A percentile compares a stretch with the other conserved stretches of the same genome.
phyloP scores from a whole-genome alignment of 371 early-diverging fungal genomes.

The Mortierella sp. region DNA sequence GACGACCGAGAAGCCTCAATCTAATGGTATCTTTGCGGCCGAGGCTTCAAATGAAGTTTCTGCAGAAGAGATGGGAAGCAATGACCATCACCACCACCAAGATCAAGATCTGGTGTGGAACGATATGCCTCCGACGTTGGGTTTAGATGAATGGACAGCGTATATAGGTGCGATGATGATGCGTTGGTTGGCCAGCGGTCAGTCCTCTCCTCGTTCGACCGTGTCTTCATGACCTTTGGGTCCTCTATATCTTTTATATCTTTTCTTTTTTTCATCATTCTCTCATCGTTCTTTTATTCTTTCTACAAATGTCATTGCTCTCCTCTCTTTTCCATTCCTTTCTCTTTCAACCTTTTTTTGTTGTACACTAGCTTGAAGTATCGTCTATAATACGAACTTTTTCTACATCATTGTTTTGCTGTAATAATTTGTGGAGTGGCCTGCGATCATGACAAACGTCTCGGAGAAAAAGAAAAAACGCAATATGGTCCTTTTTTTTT shows the following conservation, averaged over 20 bases:
- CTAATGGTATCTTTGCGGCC: neutral
- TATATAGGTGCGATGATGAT: constrained; percentile 51
- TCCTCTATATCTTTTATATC: too few species aligned
- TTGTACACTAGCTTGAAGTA: too few species aligned
- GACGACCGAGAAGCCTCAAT: neutral
- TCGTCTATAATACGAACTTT: too few species aligned
- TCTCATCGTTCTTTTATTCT: too few species aligned
- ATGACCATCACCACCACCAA: neutral
- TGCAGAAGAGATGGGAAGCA: neutral
- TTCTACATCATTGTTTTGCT: too few species aligned
- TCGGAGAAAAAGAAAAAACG: too few species aligned
- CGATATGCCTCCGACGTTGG: constrained; percentile 49
- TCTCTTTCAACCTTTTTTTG: too few species aligned
- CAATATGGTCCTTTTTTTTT: too few species aligned
- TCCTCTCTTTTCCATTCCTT: too few species aligned
- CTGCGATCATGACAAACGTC: too few species aligned
- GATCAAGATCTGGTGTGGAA: constrained; percentile 40
- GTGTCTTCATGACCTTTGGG: neutral
- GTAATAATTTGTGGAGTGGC: too few species aligned
- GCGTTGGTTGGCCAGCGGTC: constrained; percentile 46
- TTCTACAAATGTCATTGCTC: too few species aligned
- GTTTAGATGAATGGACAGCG: constrained; percentile 49
- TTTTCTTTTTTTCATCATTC: neutral
- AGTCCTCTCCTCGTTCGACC: constrained; percentile 36
- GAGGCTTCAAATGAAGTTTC: neutral